These are phyloP conservation scores for Hymenotorrendiella dingleyae DNA, from an alignment of 2,329 filamentous ascomycete species.

Conservation along the genomic window DNA sequence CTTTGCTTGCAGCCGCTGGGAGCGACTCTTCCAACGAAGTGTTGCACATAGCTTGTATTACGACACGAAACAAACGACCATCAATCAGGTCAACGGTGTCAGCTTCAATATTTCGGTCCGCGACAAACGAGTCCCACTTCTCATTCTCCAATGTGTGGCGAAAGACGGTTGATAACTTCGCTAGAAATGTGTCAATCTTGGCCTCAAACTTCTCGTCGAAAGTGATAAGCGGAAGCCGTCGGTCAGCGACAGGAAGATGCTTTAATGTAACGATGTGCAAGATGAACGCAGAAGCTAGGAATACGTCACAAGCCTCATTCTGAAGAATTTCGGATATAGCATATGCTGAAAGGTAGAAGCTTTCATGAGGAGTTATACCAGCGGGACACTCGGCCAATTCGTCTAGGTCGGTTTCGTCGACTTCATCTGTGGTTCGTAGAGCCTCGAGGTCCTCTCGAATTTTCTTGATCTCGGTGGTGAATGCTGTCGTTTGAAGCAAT, in stretches of 20 bases:
- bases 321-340: constrained; percentile 30
- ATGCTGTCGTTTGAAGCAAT: constrained; percentile 12
- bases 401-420: constrained; percentile 6
- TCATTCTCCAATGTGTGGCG: constrained; percentile 32
- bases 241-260: constrained; percentile 35
- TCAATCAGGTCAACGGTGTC: constrained; percentile 52
- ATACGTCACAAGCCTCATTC: constrained; percentile 22
- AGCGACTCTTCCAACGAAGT: constrained; percentile 14
- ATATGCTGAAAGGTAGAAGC: constrained; percentile 25
- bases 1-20: constrained; percentile 14
- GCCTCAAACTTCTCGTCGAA: constrained; percentile 29
- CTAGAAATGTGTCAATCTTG: constrained; percentile 34
- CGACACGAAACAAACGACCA: constrained; percentile 38
- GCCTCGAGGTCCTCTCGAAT: constrained; percentile 9
- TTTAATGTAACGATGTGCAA: constrained; percentile 37
- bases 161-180: constrained; percentile 32
- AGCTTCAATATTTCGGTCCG: constrained; percentile 27
- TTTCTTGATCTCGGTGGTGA: constrained; percentile 13
- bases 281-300: constrained; percentile 36
- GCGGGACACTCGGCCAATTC: constrained; percentile 15
- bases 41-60: constrained; percentile 26
- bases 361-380: constrained; percentile 31
- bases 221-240: constrained; percentile 31
- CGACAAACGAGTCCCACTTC: constrained; percentile 20
- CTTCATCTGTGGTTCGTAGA: not conserved